phyloP scores from a whole-genome alignment of 176 grass and related monocot genomes.

The Aegilops speltoides region DNA sequence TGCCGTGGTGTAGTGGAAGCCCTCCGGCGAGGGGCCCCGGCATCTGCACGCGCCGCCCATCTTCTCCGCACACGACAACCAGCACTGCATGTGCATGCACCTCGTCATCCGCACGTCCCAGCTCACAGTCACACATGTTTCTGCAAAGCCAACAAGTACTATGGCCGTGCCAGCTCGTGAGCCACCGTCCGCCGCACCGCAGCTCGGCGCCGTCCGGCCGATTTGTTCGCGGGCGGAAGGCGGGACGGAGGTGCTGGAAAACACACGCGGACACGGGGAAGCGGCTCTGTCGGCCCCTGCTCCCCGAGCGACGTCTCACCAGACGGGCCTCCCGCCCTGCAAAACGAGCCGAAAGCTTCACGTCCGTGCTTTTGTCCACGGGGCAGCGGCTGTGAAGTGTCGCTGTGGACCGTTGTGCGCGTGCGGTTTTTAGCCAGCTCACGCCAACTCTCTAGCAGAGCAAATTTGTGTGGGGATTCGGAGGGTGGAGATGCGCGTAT shows the following conservation, averaged over 20 bases:
- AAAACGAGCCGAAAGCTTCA: neutral
- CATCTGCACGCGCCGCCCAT: neutral
- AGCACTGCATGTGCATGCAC: constrained; percentile 12
- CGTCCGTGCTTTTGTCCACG: neutral
- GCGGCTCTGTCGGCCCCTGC: neutral
- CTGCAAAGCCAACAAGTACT: neutral
- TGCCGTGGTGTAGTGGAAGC: constrained; percentile 4
- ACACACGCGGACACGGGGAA: neutral
- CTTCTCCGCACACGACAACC: neutral
- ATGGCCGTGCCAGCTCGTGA: neutral
- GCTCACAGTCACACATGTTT: neutral
- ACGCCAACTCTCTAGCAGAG: neutral
- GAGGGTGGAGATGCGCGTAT: neutral
- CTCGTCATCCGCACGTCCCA: neutral
- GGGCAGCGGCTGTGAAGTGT: neutral
- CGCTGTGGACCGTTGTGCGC: neutral
- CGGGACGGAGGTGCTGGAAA: neutral
- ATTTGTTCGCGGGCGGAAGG: neutral
- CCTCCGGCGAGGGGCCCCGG: neutral
- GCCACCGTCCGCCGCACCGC: too few relatives aligned
- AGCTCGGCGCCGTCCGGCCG: too few relatives aligned
- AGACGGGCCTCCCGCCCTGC: neutral
- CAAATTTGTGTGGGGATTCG: neutral
- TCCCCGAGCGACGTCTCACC: constrained; percentile 28
- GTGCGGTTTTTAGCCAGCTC: constrained; percentile 14